These are phyloP conservation scores for Fragosphaeria purpurea DNA, from an alignment of 2,329 filamentous ascomycete species.

Conservation along the genomic window DNA sequence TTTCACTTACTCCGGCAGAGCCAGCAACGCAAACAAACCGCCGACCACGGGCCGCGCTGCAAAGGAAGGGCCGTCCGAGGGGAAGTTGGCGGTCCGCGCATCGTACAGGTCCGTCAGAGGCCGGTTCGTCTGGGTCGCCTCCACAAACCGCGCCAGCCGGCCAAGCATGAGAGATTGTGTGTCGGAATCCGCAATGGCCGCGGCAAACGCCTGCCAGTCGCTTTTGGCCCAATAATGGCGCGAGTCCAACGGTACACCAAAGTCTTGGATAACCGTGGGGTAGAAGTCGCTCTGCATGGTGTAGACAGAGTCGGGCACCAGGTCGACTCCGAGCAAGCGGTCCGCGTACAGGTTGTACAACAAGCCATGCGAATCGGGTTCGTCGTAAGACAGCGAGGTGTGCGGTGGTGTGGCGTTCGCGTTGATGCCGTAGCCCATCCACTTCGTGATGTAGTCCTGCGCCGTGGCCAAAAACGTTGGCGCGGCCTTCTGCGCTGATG, in stretches of 20 bases:
- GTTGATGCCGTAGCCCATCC: conserved; percentile 63
- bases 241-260: conserved; percentile 74
- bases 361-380: conserved; percentile 39
- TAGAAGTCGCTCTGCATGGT: conserved; percentile 72
- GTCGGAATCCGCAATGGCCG: conserved; percentile 55
- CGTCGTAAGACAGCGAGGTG: conserved; percentile 70
- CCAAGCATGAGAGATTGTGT: conserved; percentile 58
- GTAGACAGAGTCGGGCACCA: conserved; percentile 68
- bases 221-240: conserved; percentile 75
- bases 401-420: conserved; percentile 51
- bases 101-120: conserved; percentile 72
- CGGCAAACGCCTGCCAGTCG: conserved; percentile 80
- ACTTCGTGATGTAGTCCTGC: conserved; percentile 57
- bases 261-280: conserved; percentile 57
- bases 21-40: conserved; percentile 69
- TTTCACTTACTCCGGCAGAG: conserved; percentile 31
- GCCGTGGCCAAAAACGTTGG: conserved; percentile 8
- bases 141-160: conserved; percentile 63
- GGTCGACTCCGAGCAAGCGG: conserved; percentile 62
- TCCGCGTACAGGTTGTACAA: conserved; percentile 82
- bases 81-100: conserved; percentile 56
- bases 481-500: conserved; percentile 21
- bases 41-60: conserved; percentile 71
- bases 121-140: conserved; percentile 58
- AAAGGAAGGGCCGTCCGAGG: conserved; percentile 50